Evolutionary conservation across 1,284 basidiomycete genomes (phyloP).

Genomic region (Laetiporus sulphureus): DNA sequence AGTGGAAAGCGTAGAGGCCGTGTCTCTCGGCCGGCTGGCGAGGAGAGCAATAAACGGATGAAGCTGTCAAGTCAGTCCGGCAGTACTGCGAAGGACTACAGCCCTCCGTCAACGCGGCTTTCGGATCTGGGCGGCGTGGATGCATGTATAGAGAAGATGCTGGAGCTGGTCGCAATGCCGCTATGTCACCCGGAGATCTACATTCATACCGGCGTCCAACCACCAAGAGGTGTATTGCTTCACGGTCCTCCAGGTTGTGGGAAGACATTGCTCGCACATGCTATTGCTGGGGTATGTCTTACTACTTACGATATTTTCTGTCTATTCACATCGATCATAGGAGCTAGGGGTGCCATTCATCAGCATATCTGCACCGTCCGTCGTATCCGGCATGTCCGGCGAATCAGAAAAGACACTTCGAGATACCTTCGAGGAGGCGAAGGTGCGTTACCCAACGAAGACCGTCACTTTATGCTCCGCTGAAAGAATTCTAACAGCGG

Average conservation of each 20-base stretch:
- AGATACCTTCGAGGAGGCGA: constrained; percentile 95
- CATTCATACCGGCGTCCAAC: constrained; percentile 86
- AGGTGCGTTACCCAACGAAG: constrained; percentile 37
- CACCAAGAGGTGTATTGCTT: constrained; percentile 89
- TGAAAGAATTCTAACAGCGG: no score
- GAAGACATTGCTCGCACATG: constrained; percentile 88
- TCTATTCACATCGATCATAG: constrained; percentile 32
- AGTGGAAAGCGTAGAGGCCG: constrained; percentile 55
- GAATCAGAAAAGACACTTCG: constrained; percentile 95
- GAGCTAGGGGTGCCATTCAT: constrained; percentile 92
- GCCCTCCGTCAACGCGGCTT: constrained; percentile 66
- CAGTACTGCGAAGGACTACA: constrained; percentile 46
- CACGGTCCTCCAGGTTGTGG: constrained; percentile 98
- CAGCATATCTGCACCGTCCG: constrained; percentile 87
- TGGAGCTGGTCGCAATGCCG: constrained; percentile 94
- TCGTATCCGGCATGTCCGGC: constrained; percentile 96
- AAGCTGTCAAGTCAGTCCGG: constrained; percentile 28
- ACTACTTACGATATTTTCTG: constrained; percentile 1
- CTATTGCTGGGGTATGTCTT: constrained; percentile 86
- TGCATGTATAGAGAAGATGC: constrained; percentile 83
- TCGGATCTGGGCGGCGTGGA: constrained; percentile 88
- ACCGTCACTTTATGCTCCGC: not conserved
- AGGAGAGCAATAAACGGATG: constrained; percentile 49
- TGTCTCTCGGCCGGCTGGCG: constrained; percentile 34
- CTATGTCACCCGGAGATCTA: constrained; percentile 95